Evolutionary conservation across 2,329 filamentous ascomycete species (phyloP), one percentile per base, ranked within the genome.

Genomic region (Diaporthe ampelina): DNA sequence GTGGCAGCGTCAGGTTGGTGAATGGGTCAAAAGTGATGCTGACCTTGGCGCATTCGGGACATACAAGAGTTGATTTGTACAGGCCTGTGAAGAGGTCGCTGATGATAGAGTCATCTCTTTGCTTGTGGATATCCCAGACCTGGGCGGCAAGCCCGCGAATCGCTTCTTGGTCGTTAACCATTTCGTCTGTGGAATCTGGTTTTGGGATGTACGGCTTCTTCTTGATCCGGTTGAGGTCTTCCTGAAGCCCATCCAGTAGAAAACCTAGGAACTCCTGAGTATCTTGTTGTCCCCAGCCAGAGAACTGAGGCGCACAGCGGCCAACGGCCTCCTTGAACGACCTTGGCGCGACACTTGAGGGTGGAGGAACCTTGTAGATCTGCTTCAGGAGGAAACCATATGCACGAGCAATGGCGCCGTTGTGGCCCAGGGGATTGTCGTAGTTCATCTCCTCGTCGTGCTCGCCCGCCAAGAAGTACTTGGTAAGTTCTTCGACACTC

Each of bases 11-110:
- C 74, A 99, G 85, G 77, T 97, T 97, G 83, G 95, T 98, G 87
- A 97, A 99, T 0, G 97, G 97, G 81, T 99, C 97, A 80, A 99
- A 99, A 0, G 97, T 98, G 79, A 99, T 98, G 89, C 95, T 98
- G 83, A 98, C 94, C 85, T 98, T 99, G 78, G 93, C 90, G 82
- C 97, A 99, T 10, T 89, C 90, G 0, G 97, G 97, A 81, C 97
- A 99, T 76, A 97, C 93, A 76, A 99, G 90, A 0, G 96, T 98
- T 58, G 97, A 98, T 85, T 98, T 98, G 89, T 98, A 99, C 89
- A 98, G 95, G 76, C 97, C 97, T 29, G 95, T 97, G 83, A 99
- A 99, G 15, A 99, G 88, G 81, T 99, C 97, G 73, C 95, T 96
- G 77, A 98, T 94, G 54, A 98, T 93, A 0, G 97, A 98, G 81